Percentiles rank a stretch among this genome's conserved stretches.
phyloP scores from a whole-genome alignment of 495 filamentous ascomycete genomes.

The Xylaria castorea region DNA sequence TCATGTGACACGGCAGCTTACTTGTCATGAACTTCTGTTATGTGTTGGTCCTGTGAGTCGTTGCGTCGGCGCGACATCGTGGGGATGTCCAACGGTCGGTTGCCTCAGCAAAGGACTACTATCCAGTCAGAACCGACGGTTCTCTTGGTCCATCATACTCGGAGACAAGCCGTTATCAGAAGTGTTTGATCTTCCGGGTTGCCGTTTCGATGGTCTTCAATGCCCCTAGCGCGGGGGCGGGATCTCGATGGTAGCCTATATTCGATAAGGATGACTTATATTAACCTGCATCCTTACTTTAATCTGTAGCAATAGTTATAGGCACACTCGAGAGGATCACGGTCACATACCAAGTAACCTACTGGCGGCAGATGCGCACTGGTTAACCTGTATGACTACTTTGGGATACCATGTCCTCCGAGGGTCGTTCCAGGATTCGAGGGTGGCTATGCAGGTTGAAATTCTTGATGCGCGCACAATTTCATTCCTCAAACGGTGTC shows the following conservation, averaged over 20 bases:
- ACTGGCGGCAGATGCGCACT: not conserved
- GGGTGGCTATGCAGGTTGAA: not conserved
- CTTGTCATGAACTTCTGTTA: conserved; percentile 9
- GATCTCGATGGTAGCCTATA: conserved; percentile 22
- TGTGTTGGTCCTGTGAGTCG: not conserved
- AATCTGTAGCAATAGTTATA: not conserved
- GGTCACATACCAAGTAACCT: not conserved
- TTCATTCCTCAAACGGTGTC: not conserved
- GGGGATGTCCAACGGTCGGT: not conserved
- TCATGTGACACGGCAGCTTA: conserved; percentile 16
- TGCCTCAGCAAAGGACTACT: conserved; percentile 4
- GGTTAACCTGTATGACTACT: not conserved
- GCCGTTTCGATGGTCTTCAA: conserved; percentile 18
- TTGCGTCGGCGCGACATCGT: not conserved
- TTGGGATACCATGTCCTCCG: not conserved
- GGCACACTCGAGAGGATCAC: not conserved
- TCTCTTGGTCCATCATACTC: not conserved
- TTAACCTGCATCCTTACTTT: not conserved
- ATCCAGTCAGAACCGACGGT: not conserved
- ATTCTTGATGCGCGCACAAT: not conserved
- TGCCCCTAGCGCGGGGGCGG: not conserved
- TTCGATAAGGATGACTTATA: conserved; percentile 21
- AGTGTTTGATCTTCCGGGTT: conserved; percentile 25
- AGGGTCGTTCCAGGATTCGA: not conserved
- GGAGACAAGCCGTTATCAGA: conserved; percentile 19